Evolutionary conservation across 441 rosid species (phyloP), one percentile per base, ranked within the genome.

Genomic region (Bruguiera hainesii): DNA sequence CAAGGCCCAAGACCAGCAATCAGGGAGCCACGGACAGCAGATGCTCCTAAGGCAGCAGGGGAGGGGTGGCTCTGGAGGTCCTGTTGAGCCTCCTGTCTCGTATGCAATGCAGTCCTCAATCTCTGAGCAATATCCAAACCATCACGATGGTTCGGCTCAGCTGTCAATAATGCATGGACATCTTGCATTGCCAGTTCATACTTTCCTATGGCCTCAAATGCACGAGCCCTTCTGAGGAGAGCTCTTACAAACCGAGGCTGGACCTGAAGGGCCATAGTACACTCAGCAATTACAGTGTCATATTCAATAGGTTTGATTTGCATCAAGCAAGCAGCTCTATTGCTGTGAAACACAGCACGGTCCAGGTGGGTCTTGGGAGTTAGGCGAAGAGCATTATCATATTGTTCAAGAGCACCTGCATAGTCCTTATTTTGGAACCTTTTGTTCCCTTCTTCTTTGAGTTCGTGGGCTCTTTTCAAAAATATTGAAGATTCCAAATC

Each of bases 251-350:
- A 93, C 15, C 81, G 76, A 73, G 98, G 97, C 70, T 91, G 97
- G 28, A 85, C 87, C 80, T 86, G 85, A 62, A 93, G 90, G 6
- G 97, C 95, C 85, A 84, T 64, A 8, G 77, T 75, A 69, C 98
- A 93, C 81, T 93, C 98, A 20, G 86, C 60, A 76, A 93, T 91
- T 30, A 91, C 93, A 39, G 80, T 67, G 6, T 89, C 98, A 57
- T 91, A 94, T 64, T 91, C 93, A 21, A 91, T 77, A 7, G 98
- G 98, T 67, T 94, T 94, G 96, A 94, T 88, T 73, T 94, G 98
- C 96, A 94, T 91, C 86, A 94, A 80, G 71, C 98, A 94, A 61
- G 97, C 97, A 28, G 98, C 97, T 61, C 85, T 80, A 42, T 94
- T 94, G 85, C 97, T 89, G 48, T 94, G 97, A 66, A 88, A 91